Conservation (phyloP, 2,329 filamentous ascomycete genomes). For the Xylaria sp. region DNA sequence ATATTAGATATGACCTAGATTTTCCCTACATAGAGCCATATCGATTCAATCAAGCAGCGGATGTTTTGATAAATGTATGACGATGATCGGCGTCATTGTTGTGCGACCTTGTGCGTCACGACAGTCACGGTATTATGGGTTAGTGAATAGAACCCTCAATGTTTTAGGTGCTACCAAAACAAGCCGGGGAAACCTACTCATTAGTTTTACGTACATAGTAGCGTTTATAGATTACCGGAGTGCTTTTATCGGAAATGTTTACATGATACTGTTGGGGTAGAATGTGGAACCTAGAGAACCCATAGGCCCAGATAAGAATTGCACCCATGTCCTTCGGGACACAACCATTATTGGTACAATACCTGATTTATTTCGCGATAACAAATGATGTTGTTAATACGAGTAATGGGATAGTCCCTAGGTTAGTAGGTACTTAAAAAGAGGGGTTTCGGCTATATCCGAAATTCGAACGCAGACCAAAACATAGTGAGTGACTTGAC, state of each 20-base stretch:
- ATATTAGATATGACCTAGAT: neutral
- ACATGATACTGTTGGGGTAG: too few relatives aligned
- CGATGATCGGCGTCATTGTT: slow-evolving; percentile 17
- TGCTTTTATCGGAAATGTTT: neutral
- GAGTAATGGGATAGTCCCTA: neutral
- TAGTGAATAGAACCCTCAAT: neutral
- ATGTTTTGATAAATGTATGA: slow-evolving; percentile 18
- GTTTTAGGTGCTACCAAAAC: neutral
- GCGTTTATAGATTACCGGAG: neutral
- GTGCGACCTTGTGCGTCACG: slow-evolving; percentile 9
- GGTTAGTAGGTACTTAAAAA: neutral
- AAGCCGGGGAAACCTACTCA: neutral
- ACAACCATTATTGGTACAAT: too few relatives aligned
- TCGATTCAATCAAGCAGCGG: neutral
- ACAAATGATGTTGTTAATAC: neutral
- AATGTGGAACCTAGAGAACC: too few relatives aligned
- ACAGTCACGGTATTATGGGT: neutral
- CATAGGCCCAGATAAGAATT: too few relatives aligned
- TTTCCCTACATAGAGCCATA: neutral
- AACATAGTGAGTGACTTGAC: neutral
- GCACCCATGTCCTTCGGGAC: too few relatives aligned
- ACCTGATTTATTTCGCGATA: neutral
- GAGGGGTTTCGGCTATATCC: neutral
- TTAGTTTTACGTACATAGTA: neutral
- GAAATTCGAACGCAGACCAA: neutral